phyloP scores from a whole-genome alignment of 768 basidiomycete genomes.

The Pleurotus ostreatus region DNA sequence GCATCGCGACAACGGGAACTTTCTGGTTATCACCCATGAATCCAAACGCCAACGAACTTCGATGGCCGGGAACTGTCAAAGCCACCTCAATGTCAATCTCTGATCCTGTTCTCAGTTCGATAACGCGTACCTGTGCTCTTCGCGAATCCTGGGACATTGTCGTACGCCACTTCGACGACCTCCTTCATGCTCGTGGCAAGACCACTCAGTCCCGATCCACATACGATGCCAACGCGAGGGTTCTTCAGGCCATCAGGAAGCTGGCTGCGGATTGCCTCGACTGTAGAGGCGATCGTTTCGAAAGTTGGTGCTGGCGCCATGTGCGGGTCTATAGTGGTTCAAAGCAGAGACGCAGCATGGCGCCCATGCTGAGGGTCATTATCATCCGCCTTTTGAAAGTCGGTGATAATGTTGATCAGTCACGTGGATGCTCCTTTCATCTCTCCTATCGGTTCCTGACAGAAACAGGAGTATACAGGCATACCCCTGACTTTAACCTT shows the following conservation, averaged over 20 bases:
- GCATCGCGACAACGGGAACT: slow-evolving; percentile 86
- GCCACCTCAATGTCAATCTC: neutral
- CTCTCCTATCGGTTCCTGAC: too few relatives aligned
- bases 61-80: slow-evolving; percentile 70
- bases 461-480: too few relatives aligned
- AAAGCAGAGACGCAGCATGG: neutral
- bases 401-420: too few relatives aligned
- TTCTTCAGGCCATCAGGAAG: slow-evolving; percentile 33
- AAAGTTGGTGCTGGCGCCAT: neutral
- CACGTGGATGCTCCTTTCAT: too few relatives aligned
- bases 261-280: neutral
- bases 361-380: too few relatives aligned
- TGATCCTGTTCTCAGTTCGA: neutral
- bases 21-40: slow-evolving; percentile 56
- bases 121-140: slow-evolving; percentile 61
- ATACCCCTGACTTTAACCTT: too few relatives aligned
- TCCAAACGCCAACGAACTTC: slow-evolving; percentile 79
- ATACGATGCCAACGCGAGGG: slow-evolving; percentile 81
- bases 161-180: slow-evolving; percentile 59
- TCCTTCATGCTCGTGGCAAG: slow-evolving; percentile 60
- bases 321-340: neutral
- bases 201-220: slow-evolving; percentile 81
- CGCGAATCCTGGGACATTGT: slow-evolving; percentile 66
- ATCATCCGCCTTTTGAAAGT: too few relatives aligned
- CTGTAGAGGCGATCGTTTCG: neutral